Conservation (phyloP, 1,284 basidiomycete genomes). For the Anthracocystis walkeri region DNA sequence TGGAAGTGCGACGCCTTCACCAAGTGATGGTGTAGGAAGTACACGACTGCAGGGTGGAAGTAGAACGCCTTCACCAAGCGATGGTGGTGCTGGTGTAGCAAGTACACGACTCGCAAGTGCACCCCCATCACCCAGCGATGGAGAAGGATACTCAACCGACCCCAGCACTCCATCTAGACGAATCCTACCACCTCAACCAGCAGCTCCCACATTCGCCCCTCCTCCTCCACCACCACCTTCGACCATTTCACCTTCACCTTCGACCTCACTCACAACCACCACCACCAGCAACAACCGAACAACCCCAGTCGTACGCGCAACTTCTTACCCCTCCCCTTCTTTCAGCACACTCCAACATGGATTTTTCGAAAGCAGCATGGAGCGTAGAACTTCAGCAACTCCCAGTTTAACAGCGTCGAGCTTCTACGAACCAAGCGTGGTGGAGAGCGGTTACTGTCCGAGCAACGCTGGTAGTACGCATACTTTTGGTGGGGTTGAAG, state of each 20-base stretch:
- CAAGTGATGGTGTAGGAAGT: neutral
- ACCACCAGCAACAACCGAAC: too few species aligned
- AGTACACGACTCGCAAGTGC: too few species aligned
- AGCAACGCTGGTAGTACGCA: slow-evolving; percentile 18
- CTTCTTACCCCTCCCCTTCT: too few species aligned
- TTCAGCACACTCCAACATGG: too few species aligned
- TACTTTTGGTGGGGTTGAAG: slow-evolving; percentile 40
- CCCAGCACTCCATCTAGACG: neutral
- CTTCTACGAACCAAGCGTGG: neutral
- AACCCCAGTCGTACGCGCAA: too few species aligned
- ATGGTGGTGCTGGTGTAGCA: too few species aligned
- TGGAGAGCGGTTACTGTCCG: slow-evolving; percentile 21
- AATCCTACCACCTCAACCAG: neutral
- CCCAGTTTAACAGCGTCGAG: neutral
- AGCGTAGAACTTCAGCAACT: too few species aligned
- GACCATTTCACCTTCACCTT: too few species aligned
- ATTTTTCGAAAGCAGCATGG: too few species aligned
- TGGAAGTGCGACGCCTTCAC: neutral
- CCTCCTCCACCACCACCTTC: neutral
- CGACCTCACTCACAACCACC: too few species aligned
- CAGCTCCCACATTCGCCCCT: neutral
- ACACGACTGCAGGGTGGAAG: too few species aligned
- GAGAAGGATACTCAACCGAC: slow-evolving; percentile 23
- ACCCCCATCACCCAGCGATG: neutral
- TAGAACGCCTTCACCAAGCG: neutral